Conservation (phyloP, 345 rosid species). For the Crucihimalaya himalaica region DNA sequence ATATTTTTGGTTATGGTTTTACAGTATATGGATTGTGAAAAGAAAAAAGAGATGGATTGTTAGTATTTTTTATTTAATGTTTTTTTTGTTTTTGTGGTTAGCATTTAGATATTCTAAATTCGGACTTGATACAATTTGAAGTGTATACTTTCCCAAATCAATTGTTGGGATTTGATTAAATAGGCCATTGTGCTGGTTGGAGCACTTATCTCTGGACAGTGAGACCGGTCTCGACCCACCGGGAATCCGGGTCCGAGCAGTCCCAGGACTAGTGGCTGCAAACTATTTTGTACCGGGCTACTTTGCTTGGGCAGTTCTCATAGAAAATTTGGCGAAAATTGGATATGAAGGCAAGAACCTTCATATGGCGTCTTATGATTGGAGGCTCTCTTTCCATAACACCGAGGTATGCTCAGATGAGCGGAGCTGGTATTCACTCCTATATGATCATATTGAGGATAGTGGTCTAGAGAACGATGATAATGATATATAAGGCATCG, state of each 20-base stretch:
- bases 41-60: background rate
- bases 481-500: background rate
- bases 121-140: no score
- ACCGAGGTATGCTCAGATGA: slow-evolving; percentile 48
- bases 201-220: slow-evolving; percentile 67
- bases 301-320: slow-evolving; percentile 75
- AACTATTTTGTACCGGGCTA: slow-evolving; percentile 64
- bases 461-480: background rate
- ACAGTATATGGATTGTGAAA: background rate
- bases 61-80: background rate
- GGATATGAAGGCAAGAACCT: slow-evolving; percentile 78
- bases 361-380: slow-evolving; percentile 70
- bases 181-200: slow-evolving; percentile 77
- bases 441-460: background rate
- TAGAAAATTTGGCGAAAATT: slow-evolving; percentile 72
- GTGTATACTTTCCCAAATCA: background rate
- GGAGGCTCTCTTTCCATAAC: slow-evolving; percentile 71
- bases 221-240: slow-evolving; percentile 84
- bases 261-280: slow-evolving; percentile 60
- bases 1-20: background rate
- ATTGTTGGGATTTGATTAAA: slow-evolving; percentile 4
- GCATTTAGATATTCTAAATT: background rate
- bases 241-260: slow-evolving; percentile 62
- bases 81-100: background rate
- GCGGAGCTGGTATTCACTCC: background rate